These are phyloP conservation scores for Aspergillus steynii DNA, from an alignment of 495 filamentous ascomycete genomes.

Conservation along the genomic window DNA sequence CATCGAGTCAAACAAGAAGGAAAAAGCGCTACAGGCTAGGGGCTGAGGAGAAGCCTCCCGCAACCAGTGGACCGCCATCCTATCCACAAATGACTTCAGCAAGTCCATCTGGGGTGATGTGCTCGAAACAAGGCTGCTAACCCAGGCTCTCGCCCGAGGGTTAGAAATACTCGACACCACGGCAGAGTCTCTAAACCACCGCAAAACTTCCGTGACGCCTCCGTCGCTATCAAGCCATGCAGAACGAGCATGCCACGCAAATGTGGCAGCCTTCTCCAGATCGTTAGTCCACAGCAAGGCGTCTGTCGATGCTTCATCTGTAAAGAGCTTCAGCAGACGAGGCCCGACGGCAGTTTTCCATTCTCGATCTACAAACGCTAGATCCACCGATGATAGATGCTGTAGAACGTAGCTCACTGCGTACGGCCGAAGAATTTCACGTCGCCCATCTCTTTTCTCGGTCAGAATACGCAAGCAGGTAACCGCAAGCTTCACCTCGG, in stretches of 20 bases:
- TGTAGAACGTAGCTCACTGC: conserved; percentile 33
- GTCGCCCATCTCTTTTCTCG: conserved; percentile 19
- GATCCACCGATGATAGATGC: conserved; percentile 35
- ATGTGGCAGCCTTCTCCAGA: not conserved
- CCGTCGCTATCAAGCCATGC: conserved; percentile 33
- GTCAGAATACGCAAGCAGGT: conserved; percentile 29
- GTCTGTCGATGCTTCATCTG: conserved; percentile 29
- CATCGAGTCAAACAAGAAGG: conserved; percentile 14
- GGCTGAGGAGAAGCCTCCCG: conserved; percentile 10
- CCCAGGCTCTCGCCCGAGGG: conserved; percentile 12
- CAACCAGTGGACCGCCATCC: conserved; percentile 24
- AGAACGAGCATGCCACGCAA: conserved; percentile 11
- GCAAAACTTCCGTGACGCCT: conserved; percentile 27
- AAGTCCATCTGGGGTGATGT: conserved; percentile 20
- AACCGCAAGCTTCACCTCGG: conserved; percentile 29
- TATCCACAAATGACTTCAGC: conserved; percentile 14
- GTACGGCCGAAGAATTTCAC: conserved; percentile 28
- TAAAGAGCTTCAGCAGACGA: conserved; percentile 34
- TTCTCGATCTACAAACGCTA: conserved; percentile 32
- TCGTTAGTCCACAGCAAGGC: conserved; percentile 30
- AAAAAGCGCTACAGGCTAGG: conserved; percentile 19
- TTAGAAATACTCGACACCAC: conserved; percentile 30
- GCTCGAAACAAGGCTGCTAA: conserved; percentile 18
- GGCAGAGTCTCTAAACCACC: conserved; percentile 35
- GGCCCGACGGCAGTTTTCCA: conserved; percentile 34